A percentile compares a stretch with the other conserved stretches of the same genome.
These are phyloP conservation scores for Jamesozyma lodderae DNA, from an alignment of 805 yeast genomes.

Conservation along the genomic window DNA sequence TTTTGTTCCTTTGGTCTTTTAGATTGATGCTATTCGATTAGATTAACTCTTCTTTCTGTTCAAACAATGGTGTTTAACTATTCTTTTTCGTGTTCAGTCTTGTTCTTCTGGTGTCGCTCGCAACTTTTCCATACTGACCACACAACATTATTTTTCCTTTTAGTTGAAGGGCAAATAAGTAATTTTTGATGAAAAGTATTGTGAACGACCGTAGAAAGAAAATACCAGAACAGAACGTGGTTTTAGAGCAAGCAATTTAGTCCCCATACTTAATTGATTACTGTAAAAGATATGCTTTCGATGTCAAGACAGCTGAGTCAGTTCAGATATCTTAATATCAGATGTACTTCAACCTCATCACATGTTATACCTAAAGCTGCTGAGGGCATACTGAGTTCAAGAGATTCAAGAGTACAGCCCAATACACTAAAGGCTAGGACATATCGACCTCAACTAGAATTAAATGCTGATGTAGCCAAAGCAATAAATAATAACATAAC, in stretches of 20 bases:
- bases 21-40: too few species aligned
- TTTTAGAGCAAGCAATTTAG: too few species aligned
- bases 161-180: neutral
- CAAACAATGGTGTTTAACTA: too few species aligned
- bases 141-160: too few species aligned
- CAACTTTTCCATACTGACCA: too few species aligned
- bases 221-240: too few species aligned
- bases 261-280: too few species aligned
- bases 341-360: neutral
- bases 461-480: conserved; percentile 50
- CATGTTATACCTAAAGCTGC: neutral
- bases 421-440: conserved; percentile 50
- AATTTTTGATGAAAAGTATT: too few species aligned
- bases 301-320: neutral
- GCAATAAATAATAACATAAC: conserved; percentile 58
- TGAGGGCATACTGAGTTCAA: neutral
- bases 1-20: neutral
- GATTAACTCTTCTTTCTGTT: too few species aligned
- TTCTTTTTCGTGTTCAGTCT: too few species aligned
- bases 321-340: neutral
- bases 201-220: too few species aligned
- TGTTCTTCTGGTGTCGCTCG: too few species aligned
- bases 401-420: conserved; percentile 40
- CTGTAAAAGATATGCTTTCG: neutral
- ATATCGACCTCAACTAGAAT: conserved; percentile 37